These are phyloP conservation scores for Apophysomyces variabilis DNA, from an alignment of 371 early-diverging fungal species.

Conservation along the genomic window DNA sequence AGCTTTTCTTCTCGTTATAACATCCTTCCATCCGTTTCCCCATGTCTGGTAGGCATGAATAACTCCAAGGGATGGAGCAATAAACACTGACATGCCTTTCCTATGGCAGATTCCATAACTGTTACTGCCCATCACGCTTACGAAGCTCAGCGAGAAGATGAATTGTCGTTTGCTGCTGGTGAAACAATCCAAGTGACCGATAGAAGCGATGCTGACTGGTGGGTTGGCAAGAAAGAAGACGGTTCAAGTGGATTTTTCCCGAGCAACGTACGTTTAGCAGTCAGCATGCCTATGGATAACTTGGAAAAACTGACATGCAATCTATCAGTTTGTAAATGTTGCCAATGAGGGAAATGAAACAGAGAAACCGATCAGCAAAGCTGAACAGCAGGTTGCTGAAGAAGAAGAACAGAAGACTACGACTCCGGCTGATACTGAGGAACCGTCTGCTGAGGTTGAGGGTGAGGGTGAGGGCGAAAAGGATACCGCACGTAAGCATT, in stretches of 20 bases:
- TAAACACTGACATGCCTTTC: background rate
- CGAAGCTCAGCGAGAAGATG: conserved; percentile 57
- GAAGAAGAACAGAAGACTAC: background rate
- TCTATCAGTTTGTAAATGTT: conserved; percentile 31
- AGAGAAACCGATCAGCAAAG: background rate
- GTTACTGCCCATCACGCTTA: conserved; percentile 41
- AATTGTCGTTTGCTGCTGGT: conserved; percentile 59
- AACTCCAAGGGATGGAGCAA: background rate
- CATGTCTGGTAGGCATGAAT: background rate
- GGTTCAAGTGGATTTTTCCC: conserved; percentile 65
- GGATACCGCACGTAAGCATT: conserved; percentile 10
- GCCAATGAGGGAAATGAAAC: conserved; percentile 8
- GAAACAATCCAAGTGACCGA: conserved; percentile 57
- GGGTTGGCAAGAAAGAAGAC: conserved; percentile 59
- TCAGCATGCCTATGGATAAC: too few relatives aligned
- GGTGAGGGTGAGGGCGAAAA: conserved; percentile 10
- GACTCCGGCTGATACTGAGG: conserved; percentile 8
- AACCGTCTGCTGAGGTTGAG: conserved; percentile 13
- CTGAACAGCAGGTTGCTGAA: background rate
- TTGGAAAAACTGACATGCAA: too few relatives aligned
- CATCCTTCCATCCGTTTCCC: background rate
- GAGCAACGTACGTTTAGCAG: conserved; percentile 49
- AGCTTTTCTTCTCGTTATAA: background rate
- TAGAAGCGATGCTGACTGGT: conserved; percentile 62
- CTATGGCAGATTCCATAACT: conserved; percentile 1